phyloP scores from a whole-genome alignment of 192 early-diverging fungal genomes.

The Coemansia brasiliensis region DNA sequence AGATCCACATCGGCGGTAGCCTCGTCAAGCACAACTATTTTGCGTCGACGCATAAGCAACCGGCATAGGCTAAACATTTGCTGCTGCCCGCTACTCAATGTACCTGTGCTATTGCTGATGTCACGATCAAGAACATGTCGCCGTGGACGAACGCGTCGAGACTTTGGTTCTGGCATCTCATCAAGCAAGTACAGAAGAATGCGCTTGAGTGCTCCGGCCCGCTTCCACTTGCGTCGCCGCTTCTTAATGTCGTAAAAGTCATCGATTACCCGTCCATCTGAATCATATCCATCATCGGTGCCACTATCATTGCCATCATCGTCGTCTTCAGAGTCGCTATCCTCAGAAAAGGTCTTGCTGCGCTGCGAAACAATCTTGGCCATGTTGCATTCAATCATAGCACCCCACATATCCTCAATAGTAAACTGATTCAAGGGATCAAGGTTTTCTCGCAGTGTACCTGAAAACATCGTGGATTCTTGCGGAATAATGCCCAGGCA shows the following conservation, averaged over 20 bases:
- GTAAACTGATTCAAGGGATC: constrained; percentile 59
- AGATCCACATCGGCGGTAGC: constrained; percentile 67
- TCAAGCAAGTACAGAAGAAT: constrained; percentile 1
- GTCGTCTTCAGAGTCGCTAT: neutral
- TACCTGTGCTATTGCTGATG: neutral
- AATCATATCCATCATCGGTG: neutral
- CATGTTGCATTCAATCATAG: constrained; percentile 22
- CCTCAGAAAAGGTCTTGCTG: neutral
- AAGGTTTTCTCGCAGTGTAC: constrained; percentile 63
- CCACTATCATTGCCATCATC: neutral
- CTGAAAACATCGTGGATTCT: constrained; percentile 64
- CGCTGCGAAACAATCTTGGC: neutral
- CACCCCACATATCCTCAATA: constrained; percentile 19
- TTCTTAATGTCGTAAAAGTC: neutral
- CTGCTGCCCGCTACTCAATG: constrained; percentile 55
- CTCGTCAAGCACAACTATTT: constrained; percentile 66
- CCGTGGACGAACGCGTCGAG: neutral
- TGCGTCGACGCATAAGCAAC: constrained; percentile 56
- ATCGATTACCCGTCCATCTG: neutral
- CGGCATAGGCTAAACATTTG: constrained; percentile 67
- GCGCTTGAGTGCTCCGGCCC: constrained; percentile 12
- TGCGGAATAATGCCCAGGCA: constrained; percentile 68
- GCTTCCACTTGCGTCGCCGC: constrained; percentile 9
- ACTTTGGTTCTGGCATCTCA: constrained; percentile 2
- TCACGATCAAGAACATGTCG: neutral